Percentiles rank a stretch among this genome's conserved stretches.
Conservation (phyloP, 495 filamentous ascomycete genomes). For the Penicillium cinerascens region DNA sequence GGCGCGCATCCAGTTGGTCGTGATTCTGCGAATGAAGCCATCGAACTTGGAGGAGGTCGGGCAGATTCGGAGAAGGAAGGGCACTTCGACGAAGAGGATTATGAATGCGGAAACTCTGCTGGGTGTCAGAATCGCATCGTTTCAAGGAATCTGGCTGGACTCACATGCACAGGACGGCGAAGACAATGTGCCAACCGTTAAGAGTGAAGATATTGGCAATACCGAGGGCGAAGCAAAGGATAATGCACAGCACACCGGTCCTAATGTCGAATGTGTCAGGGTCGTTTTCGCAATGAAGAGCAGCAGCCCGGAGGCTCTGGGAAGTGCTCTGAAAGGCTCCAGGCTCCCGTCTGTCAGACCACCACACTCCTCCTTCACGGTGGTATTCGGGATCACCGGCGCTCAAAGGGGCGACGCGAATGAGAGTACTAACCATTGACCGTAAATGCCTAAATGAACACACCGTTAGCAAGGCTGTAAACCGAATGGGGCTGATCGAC, state of each 20-base stretch:
- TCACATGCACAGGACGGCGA: constrained; percentile 83
- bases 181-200: constrained; percentile 65
- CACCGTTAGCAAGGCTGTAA: constrained; percentile 28
- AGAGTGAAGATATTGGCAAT: constrained; percentile 85
- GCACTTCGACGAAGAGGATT: constrained; percentile 95
- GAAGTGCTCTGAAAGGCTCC: background rate
- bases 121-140: constrained; percentile 9
- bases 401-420: background rate
- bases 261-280: constrained; percentile 43
- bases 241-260: constrained; percentile 90
- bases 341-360: constrained; percentile 1
- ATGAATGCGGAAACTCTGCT: constrained; percentile 72
- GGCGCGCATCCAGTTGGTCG: constrained; percentile 97
- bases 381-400: background rate
- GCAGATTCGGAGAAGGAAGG: constrained; percentile 94
- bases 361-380: background rate
- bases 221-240: constrained; percentile 92
- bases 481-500: constrained; percentile 19
- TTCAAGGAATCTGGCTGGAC: constrained; percentile 25
- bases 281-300: background rate
- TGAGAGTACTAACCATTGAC: constrained; percentile 80
- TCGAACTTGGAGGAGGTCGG: constrained; percentile 91
- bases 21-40: constrained; percentile 82
- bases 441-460: constrained; percentile 80
- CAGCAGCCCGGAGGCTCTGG: background rate